These are phyloP conservation scores for Globisporangium paddicum DNA, from an alignment of 352 stramenopile genomes.

Conservation along the genomic window DNA sequence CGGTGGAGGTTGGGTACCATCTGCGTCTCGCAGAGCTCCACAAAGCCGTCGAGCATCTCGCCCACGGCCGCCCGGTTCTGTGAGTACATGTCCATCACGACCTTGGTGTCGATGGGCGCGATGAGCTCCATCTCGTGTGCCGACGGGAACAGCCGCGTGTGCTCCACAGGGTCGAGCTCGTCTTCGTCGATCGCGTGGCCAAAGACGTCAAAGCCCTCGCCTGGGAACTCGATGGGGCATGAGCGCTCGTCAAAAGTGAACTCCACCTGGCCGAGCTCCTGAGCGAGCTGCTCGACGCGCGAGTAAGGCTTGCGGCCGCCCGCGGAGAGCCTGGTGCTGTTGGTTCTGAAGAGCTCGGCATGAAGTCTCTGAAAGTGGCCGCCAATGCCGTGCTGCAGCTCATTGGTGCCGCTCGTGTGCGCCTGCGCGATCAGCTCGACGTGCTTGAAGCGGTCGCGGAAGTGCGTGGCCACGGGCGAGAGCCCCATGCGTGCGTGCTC, in stretches of 20 bases:
- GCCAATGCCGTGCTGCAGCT: constrained; percentile 38
- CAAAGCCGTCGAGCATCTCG: constrained; percentile 71
- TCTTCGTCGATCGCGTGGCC: constrained; percentile 24
- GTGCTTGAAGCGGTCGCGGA: constrained; percentile 69
- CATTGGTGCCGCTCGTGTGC: constrained; percentile 19
- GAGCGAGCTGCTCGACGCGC: constrained; percentile 13
- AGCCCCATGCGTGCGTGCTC: constrained; percentile 34
- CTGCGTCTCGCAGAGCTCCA: constrained; percentile 46
- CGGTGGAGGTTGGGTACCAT: constrained; percentile 39
- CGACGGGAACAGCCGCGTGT: constrained; percentile 39
- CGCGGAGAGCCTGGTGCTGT: neutral
- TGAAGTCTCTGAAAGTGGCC: constrained; percentile 63
- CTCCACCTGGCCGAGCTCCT: constrained; percentile 12
- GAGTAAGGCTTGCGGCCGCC: constrained; percentile 6
- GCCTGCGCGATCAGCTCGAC: constrained; percentile 40
- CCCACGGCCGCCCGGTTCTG: constrained; percentile 52
- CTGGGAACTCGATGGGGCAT: constrained; percentile 28
- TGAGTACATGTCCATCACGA: constrained; percentile 43
- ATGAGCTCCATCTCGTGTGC: constrained; percentile 47
- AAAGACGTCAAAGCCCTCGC: constrained; percentile 31
- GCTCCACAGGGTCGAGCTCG: neutral
- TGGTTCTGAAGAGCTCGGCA: constrained; percentile 27
- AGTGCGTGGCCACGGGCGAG: constrained; percentile 42
- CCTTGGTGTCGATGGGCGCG: constrained; percentile 56
- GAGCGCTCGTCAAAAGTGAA: constrained; percentile 12